Conservation (phyloP, 169 alveolate genomes). For the Toxoplasma gondii region DNA sequence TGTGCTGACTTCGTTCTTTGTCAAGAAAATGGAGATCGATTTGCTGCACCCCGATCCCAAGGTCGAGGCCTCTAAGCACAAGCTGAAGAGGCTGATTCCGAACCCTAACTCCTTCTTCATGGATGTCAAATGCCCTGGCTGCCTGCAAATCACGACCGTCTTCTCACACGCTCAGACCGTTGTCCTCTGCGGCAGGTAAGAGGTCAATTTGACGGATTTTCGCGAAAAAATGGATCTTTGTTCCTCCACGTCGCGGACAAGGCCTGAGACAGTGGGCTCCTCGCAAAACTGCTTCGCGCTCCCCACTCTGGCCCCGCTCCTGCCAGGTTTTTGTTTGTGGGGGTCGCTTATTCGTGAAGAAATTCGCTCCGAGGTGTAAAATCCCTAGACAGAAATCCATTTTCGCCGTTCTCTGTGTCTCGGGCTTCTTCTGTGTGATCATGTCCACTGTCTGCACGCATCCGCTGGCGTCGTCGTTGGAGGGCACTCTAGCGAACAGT, state of each 20-base stretch:
- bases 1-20: background rate
- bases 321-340: background rate
- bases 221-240: background rate
- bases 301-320: slow-evolving; percentile 11
- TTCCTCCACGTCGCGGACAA: no score
- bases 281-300: background rate
- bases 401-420: background rate
- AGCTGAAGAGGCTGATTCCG: slow-evolving; percentile 96
- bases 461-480: no score
- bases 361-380: background rate
- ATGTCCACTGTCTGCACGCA: background rate
- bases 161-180: slow-evolving; percentile 95
- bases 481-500: no score
- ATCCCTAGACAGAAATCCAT: background rate
- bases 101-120: slow-evolving; percentile 98
- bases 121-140: slow-evolving; percentile 98
- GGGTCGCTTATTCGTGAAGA: background rate
- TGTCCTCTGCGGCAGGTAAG: slow-evolving; percentile 88
- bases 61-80: slow-evolving; percentile 94
- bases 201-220: background rate
- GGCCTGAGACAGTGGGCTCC: no score
- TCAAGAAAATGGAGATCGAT: slow-evolving; percentile 93
- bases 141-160: slow-evolving; percentile 94
- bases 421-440: background rate
- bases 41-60: slow-evolving; percentile 94